Conservation (phyloP, 371 early-diverging fungal species). For the Haplosporangium sp. region DNA sequence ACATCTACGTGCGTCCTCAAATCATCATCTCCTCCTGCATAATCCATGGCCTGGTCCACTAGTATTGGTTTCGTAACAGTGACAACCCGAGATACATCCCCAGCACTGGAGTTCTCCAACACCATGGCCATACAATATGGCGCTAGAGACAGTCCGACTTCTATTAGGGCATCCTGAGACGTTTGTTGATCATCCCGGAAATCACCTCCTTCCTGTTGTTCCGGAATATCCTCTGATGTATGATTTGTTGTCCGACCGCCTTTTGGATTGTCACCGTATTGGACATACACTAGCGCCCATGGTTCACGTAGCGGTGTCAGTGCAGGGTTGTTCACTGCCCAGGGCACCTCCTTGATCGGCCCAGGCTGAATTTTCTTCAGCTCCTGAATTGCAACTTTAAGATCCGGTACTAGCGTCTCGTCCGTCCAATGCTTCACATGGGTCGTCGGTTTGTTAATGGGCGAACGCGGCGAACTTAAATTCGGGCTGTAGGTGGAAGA, state of each 20-base stretch:
- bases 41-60: constrained; percentile 54
- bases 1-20: constrained; percentile 13
- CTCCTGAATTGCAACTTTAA: constrained; percentile 36
- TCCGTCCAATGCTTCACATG: constrained; percentile 34
- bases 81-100: constrained; percentile 33
- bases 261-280: constrained; percentile 12
- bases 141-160: constrained; percentile 35
- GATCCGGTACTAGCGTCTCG: constrained; percentile 27
- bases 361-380: constrained; percentile 35
- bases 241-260: too few relatives aligned
- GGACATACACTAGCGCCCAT: constrained; percentile 52
- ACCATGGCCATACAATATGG: constrained; percentile 54
- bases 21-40: constrained; percentile 14
- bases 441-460: not conserved
- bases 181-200: not conserved
- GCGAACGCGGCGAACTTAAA: not conserved
- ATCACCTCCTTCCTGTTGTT: not conserved
- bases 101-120: constrained; percentile 29
- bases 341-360: constrained; percentile 41
- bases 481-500: not conserved
- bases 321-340: constrained; percentile 19
- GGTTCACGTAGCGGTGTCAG: constrained; percentile 38
- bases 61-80: constrained; percentile 51
- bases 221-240: too few relatives aligned
- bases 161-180: not conserved